phyloP scores from a whole-genome alignment of 768 basidiomycete species.

The Macrolepiota dolichaula region DNA sequence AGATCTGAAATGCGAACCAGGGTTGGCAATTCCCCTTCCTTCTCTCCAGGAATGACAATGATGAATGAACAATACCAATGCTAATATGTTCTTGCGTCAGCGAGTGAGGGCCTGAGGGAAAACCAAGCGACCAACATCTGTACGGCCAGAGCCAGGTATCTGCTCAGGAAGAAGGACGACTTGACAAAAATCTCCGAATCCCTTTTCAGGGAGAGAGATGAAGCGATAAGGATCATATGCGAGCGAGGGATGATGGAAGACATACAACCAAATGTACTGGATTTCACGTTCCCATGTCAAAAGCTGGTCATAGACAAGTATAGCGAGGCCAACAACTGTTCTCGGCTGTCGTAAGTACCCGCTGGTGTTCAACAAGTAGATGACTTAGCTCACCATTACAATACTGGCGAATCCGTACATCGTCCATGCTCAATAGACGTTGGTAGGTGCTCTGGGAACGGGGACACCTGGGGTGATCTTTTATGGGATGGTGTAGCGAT shows the following conservation, averaged over 20 bases:
- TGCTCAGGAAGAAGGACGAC: background rate
- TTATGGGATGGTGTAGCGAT: too few species aligned
- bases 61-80: background rate
- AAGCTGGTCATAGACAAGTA: background rate
- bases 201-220: background rate
- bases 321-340: background rate
- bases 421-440: too few species aligned
- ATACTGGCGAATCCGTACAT: background rate
- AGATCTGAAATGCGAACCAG: background rate
- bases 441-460: too few species aligned
- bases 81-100: background rate
- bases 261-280: background rate
- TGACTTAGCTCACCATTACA: background rate
- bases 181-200: background rate
- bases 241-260: background rate
- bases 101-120: background rate
- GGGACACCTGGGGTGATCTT: too few species aligned
- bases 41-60: background rate
- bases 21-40: background rate
- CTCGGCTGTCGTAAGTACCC: background rate
- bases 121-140: background rate
- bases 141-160: background rate
- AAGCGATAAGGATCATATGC: too few species aligned
- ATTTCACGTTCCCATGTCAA: slow-evolving; percentile 2
- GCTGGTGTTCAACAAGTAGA: background rate